Base-by-base conservation (phyloP, 2,329 filamentous ascomycete species). In the Phyllosticta capitalensis region DNA sequence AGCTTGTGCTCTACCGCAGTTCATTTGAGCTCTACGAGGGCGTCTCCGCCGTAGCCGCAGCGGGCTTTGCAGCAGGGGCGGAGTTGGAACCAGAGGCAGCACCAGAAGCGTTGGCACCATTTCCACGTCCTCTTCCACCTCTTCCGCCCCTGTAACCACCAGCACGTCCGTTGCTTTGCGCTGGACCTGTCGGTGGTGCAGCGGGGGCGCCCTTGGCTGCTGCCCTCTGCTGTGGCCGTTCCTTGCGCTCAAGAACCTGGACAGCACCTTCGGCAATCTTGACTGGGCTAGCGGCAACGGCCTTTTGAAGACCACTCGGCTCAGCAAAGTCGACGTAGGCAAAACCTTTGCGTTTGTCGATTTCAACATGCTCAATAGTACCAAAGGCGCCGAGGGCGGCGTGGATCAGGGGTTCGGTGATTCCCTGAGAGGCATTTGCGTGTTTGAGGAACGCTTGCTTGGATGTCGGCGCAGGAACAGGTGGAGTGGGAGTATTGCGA, bases 261-360 rank as follows among this genome's bases (percentile, higher is more conserved):
- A 97, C 90, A 9, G 87, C 86, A 6, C 89, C 91, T 69, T 95
- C 88, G 0, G 88, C 92, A 10, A 97, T 86, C 20, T 87, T 78
- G 28, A 96, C 81, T 0, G 89, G 90, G 68, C 90, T 95, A 12
- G 88, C 89, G 17, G 84, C 81, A 68, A 96, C 85, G 5, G 92
- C 92, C 67, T 89, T 90, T 66, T 83, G 83, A 24, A 97, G 78
- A 9, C 82, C 81, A 9, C 86, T 84, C 0, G 86, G 81, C 21
- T 90, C 85, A 9, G 83, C 81, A 75, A 96, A 97, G 63, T 96
- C 89, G 48, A 95, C 87, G 70, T 96, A 96, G 2, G 91, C 92
- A 67, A 96, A 95, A 0, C 91, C 91, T 72, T 96, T 96, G 67
- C 92, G 88, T 72, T 91, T 92, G 70, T 97, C 92, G 58, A 97